phyloP scores from a whole-genome alignment of 2,329 filamentous ascomycete species.

The Fusarium zealandicum region DNA sequence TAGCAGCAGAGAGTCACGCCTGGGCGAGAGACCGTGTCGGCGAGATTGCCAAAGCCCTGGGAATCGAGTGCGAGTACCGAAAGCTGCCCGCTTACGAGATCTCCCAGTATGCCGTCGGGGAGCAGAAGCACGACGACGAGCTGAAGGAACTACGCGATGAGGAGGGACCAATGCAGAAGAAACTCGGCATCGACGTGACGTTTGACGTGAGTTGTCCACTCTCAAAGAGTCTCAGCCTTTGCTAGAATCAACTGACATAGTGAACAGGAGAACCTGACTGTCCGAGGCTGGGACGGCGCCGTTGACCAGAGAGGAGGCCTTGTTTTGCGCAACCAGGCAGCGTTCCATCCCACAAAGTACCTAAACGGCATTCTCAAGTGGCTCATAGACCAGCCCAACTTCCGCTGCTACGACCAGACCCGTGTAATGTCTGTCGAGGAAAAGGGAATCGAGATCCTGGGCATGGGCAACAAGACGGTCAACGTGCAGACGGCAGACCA shows the following conservation, averaged over 20 bases:
- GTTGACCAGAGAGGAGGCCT: slow-evolving; percentile 60
- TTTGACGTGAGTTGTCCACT: slow-evolving; percentile 15
- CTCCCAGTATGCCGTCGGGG: slow-evolving; percentile 54
- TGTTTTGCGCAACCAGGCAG: slow-evolving; percentile 56
- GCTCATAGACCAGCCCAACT: slow-evolving; percentile 59
- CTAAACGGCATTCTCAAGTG: slow-evolving; percentile 59
- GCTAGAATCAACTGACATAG: not conserved
- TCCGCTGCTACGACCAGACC: slow-evolving; percentile 60
- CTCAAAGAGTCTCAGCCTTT: not conserved
- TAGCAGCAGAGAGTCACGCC: slow-evolving; percentile 60
- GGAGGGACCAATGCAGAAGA: slow-evolving; percentile 7
- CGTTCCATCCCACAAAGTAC: slow-evolving; percentile 66
- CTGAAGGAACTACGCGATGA: slow-evolving; percentile 22
- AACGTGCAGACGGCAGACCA: slow-evolving; percentile 55
- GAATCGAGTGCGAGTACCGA: slow-evolving; percentile 64
- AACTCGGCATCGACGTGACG: slow-evolving; percentile 17
- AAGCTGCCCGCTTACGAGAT: slow-evolving; percentile 57
- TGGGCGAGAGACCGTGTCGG: slow-evolving; percentile 62
- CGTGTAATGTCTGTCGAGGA: slow-evolving; percentile 57
- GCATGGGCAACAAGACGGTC: slow-evolving; percentile 49
- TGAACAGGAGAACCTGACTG: slow-evolving; percentile 48
- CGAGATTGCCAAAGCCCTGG: slow-evolving; percentile 55
- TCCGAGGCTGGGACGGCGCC: slow-evolving; percentile 60
- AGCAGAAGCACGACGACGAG: slow-evolving; percentile 51
- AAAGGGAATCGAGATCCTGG: slow-evolving; percentile 45